Evolutionary conservation across 148 eudicot genomes (phyloP), one percentile per base, ranked within the genome.

Genomic region (Salicornia ramosissima): DNA sequence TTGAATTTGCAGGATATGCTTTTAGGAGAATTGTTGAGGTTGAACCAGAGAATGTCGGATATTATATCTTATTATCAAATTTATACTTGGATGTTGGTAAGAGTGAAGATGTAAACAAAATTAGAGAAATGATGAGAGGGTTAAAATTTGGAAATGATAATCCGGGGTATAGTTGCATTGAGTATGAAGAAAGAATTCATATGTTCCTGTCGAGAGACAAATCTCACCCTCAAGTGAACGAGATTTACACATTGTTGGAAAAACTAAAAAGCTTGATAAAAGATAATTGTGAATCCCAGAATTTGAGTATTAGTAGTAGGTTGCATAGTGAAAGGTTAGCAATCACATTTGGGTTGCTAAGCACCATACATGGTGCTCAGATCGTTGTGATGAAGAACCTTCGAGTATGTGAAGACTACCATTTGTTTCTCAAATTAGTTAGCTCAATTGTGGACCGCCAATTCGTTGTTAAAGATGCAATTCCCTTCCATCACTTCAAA

Each of bases 321-420:
- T 85, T 86, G 63, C 96, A 90, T 47, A 90, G 93, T 64, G 92
- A 88, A 73, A 83, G 84, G 77, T 69, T 90, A 77, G 96, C 96
- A 10, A 71, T 90, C 72, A 84, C 92, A 18, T 90, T 88, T 77
- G 90, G 78, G 30, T 78, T 90, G 7, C 77, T 87, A 12, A 83
- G 80, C 70, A 73, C 83, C 5, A 55, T 62, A 47, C 31, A 72
- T 21, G 85, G 85, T n/a, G 52, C 33, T 26, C 83, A 87, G 34
- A 83, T 90, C 39, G 75, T 88, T 72, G 96, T 90, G 79, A 86
- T 85, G 51, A 90, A 90, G 80, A 90, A 90, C 83, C 71, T 90
- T 65, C 80, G 96, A 55, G 87, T 88, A 75, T 90, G 93, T 78
- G 89, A 72, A 71, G 87, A 88, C 69, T 90, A 89, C 75, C 96